Percentiles rank a stretch among this genome's conserved stretches.
phyloP scores from a whole-genome alignment of 148 eudicot genomes.

The Polygonum maritimum region DNA sequence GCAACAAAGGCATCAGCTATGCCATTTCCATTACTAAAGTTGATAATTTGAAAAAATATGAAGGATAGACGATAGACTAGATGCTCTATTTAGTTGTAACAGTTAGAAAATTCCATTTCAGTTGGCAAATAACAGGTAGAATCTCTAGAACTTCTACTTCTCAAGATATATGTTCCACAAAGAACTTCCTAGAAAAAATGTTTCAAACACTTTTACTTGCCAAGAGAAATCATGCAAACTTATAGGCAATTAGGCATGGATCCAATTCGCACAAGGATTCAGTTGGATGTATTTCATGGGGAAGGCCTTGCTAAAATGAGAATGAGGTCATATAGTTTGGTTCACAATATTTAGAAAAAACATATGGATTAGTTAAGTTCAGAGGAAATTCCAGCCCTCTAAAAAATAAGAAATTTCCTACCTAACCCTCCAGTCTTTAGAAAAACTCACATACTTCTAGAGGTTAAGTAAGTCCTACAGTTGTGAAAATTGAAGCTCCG shows the following conservation, averaged over 20 bases:
- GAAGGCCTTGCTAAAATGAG: neutral
- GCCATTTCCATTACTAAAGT: neutral
- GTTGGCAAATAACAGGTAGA: neutral
- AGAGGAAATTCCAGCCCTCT: neutral
- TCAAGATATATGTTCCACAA: neutral
- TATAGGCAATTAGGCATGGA: neutral
- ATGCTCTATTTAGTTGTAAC: neutral
- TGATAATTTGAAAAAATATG: neutral
- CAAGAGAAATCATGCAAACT: neutral
- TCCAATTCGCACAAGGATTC: neutral
- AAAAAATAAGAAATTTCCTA: neutral
- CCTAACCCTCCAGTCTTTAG: neutral
- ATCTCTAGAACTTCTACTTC: neutral
- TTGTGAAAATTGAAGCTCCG: neutral
- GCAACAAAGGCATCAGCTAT: neutral
- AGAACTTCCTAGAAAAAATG: neutral
- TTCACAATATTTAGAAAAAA: neutral
- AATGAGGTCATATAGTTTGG: neutral
- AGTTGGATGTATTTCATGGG: neutral
- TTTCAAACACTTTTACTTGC: constrained; percentile 1
- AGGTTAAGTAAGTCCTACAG: neutral
- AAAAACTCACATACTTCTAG: neutral
- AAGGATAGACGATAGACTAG: neutral
- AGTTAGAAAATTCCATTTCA: neutral
- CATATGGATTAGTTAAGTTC: neutral